Conservation (phyloP, 805 yeast genomes). For the Priceomyces haplophilus region DNA sequence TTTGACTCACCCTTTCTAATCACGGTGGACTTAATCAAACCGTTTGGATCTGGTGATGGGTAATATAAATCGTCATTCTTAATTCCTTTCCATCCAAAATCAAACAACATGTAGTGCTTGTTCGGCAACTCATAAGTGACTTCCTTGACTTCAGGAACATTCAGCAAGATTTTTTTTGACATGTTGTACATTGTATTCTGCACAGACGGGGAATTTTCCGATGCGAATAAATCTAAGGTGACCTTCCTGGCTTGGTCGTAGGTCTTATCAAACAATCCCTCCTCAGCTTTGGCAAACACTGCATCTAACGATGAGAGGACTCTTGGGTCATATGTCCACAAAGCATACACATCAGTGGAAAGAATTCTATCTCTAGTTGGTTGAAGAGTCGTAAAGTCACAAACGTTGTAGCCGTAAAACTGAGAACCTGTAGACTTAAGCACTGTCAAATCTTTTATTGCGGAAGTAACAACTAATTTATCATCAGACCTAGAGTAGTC, state of each 20-base stretch:
- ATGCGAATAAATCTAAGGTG: conserved; percentile 76
- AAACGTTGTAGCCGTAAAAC: conserved; percentile 82
- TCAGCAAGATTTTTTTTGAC: conserved; percentile 66
- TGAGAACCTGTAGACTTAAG: conserved; percentile 89
- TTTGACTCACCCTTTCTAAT: conserved; percentile 53
- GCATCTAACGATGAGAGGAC: conserved; percentile 49
- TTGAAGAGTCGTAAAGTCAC: conserved; percentile 84
- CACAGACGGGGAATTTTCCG: conserved; percentile 88
- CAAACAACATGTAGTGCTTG: conserved; percentile 83
- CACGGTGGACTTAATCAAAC: conserved; percentile 84
- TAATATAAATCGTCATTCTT: conserved; percentile 79
- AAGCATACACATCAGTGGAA: conserved; percentile 78
- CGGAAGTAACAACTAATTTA: conserved; percentile 59
- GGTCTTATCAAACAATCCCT: conserved; percentile 63
- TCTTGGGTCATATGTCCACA: conserved; percentile 62
- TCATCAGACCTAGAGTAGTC: conserved; percentile 48
- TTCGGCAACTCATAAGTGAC: conserved; percentile 83
- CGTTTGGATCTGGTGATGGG: conserved; percentile 91
- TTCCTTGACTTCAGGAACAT: conserved; percentile 52
- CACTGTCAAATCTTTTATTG: conserved; percentile 75
- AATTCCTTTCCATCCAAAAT: conserved; percentile 81
- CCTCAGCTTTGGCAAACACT: conserved; percentile 50
- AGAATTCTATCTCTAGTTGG: conserved; percentile 84
- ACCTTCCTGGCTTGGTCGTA: conserved; percentile 60
- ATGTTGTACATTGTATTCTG: conserved; percentile 97